phyloP scores from a whole-genome alignment of 257 asterid genomes.

The Nicotiana benthamiana region DNA sequence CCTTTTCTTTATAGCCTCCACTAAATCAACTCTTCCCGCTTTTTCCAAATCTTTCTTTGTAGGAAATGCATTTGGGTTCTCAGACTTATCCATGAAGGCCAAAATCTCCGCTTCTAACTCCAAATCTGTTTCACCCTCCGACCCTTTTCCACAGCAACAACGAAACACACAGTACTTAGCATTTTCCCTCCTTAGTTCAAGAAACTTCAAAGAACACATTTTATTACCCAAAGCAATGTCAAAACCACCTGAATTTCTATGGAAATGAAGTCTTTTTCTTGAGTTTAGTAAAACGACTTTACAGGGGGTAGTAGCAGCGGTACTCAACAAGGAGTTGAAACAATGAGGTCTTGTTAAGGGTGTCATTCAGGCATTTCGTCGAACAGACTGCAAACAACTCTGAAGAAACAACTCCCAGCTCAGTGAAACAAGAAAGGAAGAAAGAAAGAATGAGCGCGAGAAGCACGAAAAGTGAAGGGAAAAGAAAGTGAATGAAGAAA shows the following conservation, averaged over 20 bases:
- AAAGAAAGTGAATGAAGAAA: slow-evolving; percentile 23
- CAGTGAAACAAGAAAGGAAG: background rate
- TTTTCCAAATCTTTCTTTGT: slow-evolving; percentile 47
- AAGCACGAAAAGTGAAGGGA: background rate
- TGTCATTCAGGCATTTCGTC: slow-evolving; percentile 80
- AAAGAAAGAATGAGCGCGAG: background rate
- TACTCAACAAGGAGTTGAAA: slow-evolving; percentile 19
- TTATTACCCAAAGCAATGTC: background rate
- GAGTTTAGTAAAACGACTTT: background rate
- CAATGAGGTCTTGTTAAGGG: slow-evolving; percentile 14
- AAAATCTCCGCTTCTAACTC: slow-evolving; percentile 70
- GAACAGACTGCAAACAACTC: slow-evolving; percentile 16
- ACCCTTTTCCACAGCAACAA: slow-evolving; percentile 37
- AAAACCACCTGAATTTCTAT: background rate
- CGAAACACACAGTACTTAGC: slow-evolving; percentile 14
- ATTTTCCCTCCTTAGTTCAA: slow-evolving; percentile 13
- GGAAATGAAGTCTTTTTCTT: slow-evolving; percentile 12
- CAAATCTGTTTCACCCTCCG: slow-evolving; percentile 44
- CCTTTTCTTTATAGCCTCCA: slow-evolving; percentile 51
- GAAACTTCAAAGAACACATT: slow-evolving; percentile 20
- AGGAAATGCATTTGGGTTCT: slow-evolving; percentile 68
- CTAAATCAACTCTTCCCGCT: slow-evolving; percentile 82
- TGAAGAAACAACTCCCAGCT: background rate
- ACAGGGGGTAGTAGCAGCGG: slow-evolving; percentile 13
- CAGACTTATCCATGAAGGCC: slow-evolving; percentile 80